Evolutionary conservation across 2,329 filamentous ascomycete species (phyloP), one percentile per base, ranked within the genome.

Genomic region (Pseudocercospora macadamiae): DNA sequence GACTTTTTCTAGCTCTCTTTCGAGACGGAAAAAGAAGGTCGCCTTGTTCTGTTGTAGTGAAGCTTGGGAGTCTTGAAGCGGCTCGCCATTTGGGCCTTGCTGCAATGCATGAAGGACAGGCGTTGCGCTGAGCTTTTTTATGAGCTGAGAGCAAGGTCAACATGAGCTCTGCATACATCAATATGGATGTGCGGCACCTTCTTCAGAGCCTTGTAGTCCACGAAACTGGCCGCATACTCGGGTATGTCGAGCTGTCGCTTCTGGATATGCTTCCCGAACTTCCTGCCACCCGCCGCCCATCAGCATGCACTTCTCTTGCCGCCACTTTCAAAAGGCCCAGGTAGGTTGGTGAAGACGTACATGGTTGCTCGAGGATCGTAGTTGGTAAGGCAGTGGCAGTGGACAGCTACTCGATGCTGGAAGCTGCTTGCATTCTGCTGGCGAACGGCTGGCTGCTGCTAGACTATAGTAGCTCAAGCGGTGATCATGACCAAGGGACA

Each of bases 241-340:
- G 95, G 95, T 61, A 99, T 93, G 76, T 99, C 95, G 72, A 99
- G 90, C 84, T 99, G 95, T 75, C 93, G 89, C 82, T 96, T 96
- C 82, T 97, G 95, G 68, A 99, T 96, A 76, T 97, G 91, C 83
- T 99, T 99, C 77, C 95, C 95, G 82, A 99, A 99, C 86, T 99
- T 99, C 95, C 93, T 99, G 63, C 34, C 12, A 45, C 25, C 30
- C 48, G n/a, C 30, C 48, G 21, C 23, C 42, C 36, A 59, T 62
- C 57, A 63, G 61, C 61, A 60, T 32, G 26, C 37, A 16, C 39
- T 4, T 45, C 42, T 39, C 16, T 19, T 18, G 18, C 28, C 30
- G 32, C 18, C 32, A 25, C 25, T 49, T n/a, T n/a, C n/a, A n/a
- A n/a, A n/a, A n/a, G 23, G 18, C 16, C 25, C 54, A 16, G n/a